These are phyloP conservation scores for Penicillium verrucosum DNA, from an alignment of 2,329 filamentous ascomycete genomes.

Conservation along the genomic window DNA sequence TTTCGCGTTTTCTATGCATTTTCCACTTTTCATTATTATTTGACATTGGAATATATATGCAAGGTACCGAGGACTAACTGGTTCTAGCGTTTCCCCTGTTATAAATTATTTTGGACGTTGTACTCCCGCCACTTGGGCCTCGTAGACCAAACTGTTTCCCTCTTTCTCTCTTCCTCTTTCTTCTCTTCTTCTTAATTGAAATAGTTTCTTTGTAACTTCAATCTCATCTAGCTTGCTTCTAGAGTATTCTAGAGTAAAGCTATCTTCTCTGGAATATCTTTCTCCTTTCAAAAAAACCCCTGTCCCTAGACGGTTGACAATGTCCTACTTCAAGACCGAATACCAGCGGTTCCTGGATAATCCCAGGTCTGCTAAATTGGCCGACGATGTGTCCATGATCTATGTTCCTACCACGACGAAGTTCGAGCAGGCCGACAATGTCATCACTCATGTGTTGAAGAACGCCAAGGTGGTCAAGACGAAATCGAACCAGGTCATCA, in stretches of 20 bases:
- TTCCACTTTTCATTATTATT: neutral
- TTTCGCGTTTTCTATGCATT: neutral
- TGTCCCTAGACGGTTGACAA: conserved; percentile 20
- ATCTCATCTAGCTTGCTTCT: neutral
- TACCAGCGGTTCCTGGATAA: conserved; percentile 72
- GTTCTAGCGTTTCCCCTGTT: conserved; percentile 1
- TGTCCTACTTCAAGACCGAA: conserved; percentile 44
- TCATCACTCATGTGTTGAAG: conserved; percentile 75
- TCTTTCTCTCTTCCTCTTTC: conserved; percentile 10
- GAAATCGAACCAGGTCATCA: conserved; percentile 74
- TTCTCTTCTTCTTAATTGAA: neutral
- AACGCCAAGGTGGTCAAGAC: conserved; percentile 74
- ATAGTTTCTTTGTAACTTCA: neutral
- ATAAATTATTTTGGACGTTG: neutral
- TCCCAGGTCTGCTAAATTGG: conserved; percentile 62
- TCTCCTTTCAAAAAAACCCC: neutral
- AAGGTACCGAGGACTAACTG: conserved; percentile 12
- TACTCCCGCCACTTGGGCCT: neutral
- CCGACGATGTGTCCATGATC: conserved; percentile 67
- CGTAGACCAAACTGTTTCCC: neutral
- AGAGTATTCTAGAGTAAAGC: neutral
- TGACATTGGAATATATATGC: neutral
- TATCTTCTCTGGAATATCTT: neutral
- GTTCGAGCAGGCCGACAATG: conserved; percentile 66
- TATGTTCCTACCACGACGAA: conserved; percentile 87